Conservation (phyloP, 345 rosid genomes). For the Anastatica hierochuntica region DNA sequence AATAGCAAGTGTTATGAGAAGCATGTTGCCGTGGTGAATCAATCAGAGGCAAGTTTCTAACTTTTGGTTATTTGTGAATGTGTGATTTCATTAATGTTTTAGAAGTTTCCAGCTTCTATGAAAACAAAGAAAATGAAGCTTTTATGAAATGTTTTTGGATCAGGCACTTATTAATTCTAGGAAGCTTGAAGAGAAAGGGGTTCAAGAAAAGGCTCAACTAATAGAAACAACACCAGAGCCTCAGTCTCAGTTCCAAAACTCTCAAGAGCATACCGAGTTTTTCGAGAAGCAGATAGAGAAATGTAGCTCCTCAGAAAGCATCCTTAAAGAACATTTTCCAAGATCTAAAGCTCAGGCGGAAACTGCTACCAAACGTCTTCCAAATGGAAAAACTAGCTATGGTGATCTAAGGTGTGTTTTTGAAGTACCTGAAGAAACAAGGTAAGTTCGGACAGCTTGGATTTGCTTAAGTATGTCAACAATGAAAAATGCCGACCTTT, state of each 20-base stretch:
- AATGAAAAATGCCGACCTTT: neutral
- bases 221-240: constrained; percentile 31
- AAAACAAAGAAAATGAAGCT: constrained; percentile 52
- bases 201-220: constrained; percentile 30
- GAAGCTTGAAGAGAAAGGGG: constrained; percentile 37
- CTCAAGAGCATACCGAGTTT: constrained; percentile 24
- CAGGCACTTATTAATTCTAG: constrained; percentile 39
- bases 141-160: constrained; percentile 32
- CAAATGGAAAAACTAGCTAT: too few relatives aligned
- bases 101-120: neutral
- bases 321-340: constrained; percentile 24
- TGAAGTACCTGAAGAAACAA: constrained; percentile 21
- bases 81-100: too few relatives aligned
- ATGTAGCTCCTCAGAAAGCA: constrained; percentile 27
- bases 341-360: constrained; percentile 32
- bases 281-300: constrained; percentile 36
- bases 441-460: constrained; percentile 29
- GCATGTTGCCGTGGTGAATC: constrained; percentile 8
- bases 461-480: constrained; percentile 5
- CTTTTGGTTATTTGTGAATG: neutral
- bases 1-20: neutral
- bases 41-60: constrained; percentile 12
- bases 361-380: constrained; percentile 1
- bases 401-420: constrained; percentile 22
- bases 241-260: constrained; percentile 28